Base-by-base conservation (phyloP, 2,329 filamentous ascomycete species). In the Cordyceps tenuipes region DNA sequence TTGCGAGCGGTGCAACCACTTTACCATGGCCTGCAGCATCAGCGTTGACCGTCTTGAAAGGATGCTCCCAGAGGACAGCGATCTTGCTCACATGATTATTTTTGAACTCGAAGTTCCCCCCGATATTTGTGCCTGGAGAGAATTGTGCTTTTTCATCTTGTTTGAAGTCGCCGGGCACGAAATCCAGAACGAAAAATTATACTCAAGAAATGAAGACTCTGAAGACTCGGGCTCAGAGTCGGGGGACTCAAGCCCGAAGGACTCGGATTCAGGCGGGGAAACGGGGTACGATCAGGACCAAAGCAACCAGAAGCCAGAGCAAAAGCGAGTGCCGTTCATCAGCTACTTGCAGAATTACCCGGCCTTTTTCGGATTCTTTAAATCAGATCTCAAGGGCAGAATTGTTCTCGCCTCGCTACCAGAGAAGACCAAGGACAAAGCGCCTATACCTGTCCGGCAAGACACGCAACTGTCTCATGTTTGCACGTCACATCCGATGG, bases 321-420 rank as follows among this genome's bases (percentile, higher is more conserved):
- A 2, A 36, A 36, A 36, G 34, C 43, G 5, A 46, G n/a, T 17
- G 8, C 43, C 8, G n/a, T 9, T 19, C 21, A n/a, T 46, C n/a
- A 51, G 6, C n/a, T 51, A 59, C 23, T 0, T 59, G 13, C 19
- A 48, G 17, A 52, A 19, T 1, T 41, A 39, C 19, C 1, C 1
- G 1, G 1, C 0, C 2, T 29, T 39, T 7, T 0, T 3, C 0
- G 13, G 3, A 0, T 59, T 47, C 10, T 46, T 41, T 1, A 23
- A 12, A 39, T 23, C 29, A 4, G 55, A 49, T 2, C 8, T 21
- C 2, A 39, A 57, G 1, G 9, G 12, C 3, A 36, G 41, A 53
- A 39, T 57, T 3, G 23, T 21, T 31, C 17, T 49, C 12, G 57
- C 57, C 1, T 51, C 56, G 1, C 9, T 4, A 26, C 15, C 6